Evolutionary conservation across 2,329 filamentous ascomycete genomes (phyloP), one percentile per base, ranked within the genome.

Genomic region (Fusarium sp.): DNA sequence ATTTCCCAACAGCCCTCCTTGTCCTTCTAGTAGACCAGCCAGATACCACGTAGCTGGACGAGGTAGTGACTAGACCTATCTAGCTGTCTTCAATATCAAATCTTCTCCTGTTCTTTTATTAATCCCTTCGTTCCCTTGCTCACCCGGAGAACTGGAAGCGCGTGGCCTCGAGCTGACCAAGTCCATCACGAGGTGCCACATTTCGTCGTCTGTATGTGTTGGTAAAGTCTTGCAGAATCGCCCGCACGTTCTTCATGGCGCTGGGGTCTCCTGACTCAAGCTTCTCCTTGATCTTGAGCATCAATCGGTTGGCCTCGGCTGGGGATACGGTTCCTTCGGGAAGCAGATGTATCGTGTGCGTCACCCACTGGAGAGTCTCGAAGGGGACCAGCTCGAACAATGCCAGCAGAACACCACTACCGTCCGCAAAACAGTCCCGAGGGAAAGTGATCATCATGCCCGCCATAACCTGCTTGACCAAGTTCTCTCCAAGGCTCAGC

Each of bases 361-460:
- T 88, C 22, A 97, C 88, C 93, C 95, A 98, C 6, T 81, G 76
- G 2, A 91, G 88, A 12, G 93, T 92, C 72, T 95, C 85, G 50
- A 86, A 81, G 0, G 95, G 95, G 72, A 96, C 81, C 36, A 98
- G 80, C 75, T 97, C 90, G 73, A 99, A 97, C 64, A 98, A 83
- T 4, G 90, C 89, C 58, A 99, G 86, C 48, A 99, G 79, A n/a
- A 97, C 92, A 5, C 93, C 93, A 44, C 92, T 97, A 13, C 93
- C 93, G 73, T 99, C 95, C 1, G 93, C 89, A 73, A 98, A 96
- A 78, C 93, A 97, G 75, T 98, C 95, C 39, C 91, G 87, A 0
- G 95, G 96, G 79, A 99, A 99, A 1, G 91, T 96, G 75, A 97
- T 97, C 94, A 99, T 98, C 93, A 99, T 96, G 58, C 95, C 95